phyloP scores from a whole-genome alignment of 2,329 filamentous ascomycete species.

The Trichoderma pleuroti region DNA sequence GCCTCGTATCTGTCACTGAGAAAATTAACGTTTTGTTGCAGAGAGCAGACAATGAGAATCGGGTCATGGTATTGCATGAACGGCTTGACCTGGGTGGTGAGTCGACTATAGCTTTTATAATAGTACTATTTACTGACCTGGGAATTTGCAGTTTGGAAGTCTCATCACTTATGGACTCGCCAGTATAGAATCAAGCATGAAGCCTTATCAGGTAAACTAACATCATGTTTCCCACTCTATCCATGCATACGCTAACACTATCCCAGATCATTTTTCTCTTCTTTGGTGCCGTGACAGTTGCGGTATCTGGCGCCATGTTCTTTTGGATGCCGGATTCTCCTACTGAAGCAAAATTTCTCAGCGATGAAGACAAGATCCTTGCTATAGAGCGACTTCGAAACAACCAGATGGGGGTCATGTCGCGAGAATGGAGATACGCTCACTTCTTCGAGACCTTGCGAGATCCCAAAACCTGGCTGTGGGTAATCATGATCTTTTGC shows the following conservation, averaged over 20 bases:
- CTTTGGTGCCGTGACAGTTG: conserved; percentile 50
- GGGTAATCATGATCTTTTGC: conserved; percentile 52
- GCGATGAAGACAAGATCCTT: conserved; percentile 48
- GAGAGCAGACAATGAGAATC: conserved; percentile 55
- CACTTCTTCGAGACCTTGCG: conserved; percentile 52
- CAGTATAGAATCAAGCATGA: conserved; percentile 47
- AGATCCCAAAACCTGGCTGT: conserved; percentile 60
- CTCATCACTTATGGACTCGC: conserved; percentile 57
- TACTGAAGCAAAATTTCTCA: conserved; percentile 49
- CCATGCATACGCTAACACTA: neutral
- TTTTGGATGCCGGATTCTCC: conserved; percentile 49
- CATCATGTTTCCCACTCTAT: neutral
- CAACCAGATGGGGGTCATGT: conserved; percentile 54
- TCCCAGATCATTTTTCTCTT: conserved; percentile 51
- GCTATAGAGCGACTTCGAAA: conserved; percentile 52
- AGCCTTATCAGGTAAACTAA: conserved; percentile 45
- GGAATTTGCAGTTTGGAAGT: conserved; percentile 42
- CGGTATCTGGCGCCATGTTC: conserved; percentile 44
- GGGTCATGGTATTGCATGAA: conserved; percentile 61
- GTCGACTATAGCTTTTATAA: conserved; percentile 7
- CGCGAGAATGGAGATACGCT: conserved; percentile 48
- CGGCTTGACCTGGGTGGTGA: conserved; percentile 52
- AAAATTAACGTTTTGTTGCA: conserved; percentile 15
- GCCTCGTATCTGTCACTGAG: no score
- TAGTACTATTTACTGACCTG: neutral